phyloP scores from a whole-genome alignment of 2,329 filamentous ascomycete genomes.

The Tolypocladium capitatum region DNA sequence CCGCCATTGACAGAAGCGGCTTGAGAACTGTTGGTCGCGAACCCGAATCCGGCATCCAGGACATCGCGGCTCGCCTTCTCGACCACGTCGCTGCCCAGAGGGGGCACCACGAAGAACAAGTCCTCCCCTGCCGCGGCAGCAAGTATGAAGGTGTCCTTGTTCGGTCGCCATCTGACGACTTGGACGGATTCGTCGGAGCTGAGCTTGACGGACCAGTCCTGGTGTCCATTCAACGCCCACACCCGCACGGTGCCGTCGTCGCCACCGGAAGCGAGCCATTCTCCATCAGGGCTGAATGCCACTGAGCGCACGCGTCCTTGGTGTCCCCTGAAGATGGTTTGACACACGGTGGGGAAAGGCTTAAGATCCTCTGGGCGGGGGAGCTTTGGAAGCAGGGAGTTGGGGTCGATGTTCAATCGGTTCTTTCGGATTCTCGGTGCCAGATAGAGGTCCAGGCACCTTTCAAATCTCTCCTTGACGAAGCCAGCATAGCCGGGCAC shows the following conservation, averaged over 20 bases:
- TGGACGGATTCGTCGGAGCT: slow-evolving; percentile 71
- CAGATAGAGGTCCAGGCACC: slow-evolving; percentile 89
- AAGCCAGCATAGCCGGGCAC: slow-evolving; percentile 85
- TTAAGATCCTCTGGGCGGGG: slow-evolving; percentile 87
- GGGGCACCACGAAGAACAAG: slow-evolving; percentile 71
- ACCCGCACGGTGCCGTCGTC: slow-evolving; percentile 87
- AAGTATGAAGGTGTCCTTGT: slow-evolving; percentile 65
- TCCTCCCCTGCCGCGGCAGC: slow-evolving; percentile 76
- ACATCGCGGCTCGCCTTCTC: slow-evolving; percentile 63
- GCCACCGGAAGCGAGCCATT: slow-evolving; percentile 81
- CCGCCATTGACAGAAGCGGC: slow-evolving; percentile 26
- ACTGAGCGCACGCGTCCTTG: slow-evolving; percentile 77
- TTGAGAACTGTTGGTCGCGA: slow-evolving; percentile 58
- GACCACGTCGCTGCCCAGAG: slow-evolving; percentile 57
- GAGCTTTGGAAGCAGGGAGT: slow-evolving; percentile 81
- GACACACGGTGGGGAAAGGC: slow-evolving; percentile 84
- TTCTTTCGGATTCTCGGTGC: slow-evolving; percentile 86
- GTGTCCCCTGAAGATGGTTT: slow-evolving; percentile 78
- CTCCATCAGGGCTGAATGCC: slow-evolving; percentile 71
- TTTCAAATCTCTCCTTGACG: slow-evolving; percentile 91
- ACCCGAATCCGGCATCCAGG: slow-evolving; percentile 84
- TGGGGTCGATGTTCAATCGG: slow-evolving; percentile 91
- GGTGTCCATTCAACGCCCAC: slow-evolving; percentile 82
- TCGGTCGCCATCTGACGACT: slow-evolving; percentile 79
- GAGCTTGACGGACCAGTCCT: slow-evolving; percentile 74